Conservation (phyloP, 2,329 filamentous ascomycete species). For the Fusarium buxicola region DNA sequence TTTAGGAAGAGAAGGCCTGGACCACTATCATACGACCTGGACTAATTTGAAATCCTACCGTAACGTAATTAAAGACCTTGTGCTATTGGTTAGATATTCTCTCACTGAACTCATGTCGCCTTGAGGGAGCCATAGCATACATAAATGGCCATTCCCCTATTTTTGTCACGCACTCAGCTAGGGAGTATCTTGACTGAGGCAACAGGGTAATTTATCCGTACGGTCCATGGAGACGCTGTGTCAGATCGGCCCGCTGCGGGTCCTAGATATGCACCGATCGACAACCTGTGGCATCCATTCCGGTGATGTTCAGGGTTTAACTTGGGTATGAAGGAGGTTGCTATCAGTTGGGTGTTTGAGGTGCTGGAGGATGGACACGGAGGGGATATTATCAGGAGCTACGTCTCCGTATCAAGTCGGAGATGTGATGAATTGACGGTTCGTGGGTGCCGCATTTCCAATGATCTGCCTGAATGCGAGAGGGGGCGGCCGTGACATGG, state of each 20-base stretch:
- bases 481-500: neutral
- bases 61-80: neutral
- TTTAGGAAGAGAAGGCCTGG: too few species aligned
- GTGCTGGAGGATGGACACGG: conserved; percentile 9
- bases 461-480: conserved; percentile 2
- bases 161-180: too few species aligned
- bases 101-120: neutral
- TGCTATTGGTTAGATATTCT: too few species aligned
- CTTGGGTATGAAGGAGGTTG: neutral
- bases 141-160: too few species aligned
- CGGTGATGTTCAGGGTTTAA: conserved; percentile 25
- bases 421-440: conserved; percentile 15
- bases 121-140: conserved; percentile 10
- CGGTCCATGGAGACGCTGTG: conserved; percentile 23
- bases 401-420: conserved; percentile 8
- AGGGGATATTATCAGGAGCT: conserved; percentile 17
- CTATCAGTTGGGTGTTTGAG: conserved; percentile 10
- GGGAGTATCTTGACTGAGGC: too few species aligned
- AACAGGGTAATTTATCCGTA: too few species aligned
- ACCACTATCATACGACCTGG: too few species aligned
- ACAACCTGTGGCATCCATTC: conserved; percentile 38
- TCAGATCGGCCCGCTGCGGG: conserved; percentile 42
- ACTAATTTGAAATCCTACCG: too few species aligned
- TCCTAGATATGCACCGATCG: conserved; percentile 35
- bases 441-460: conserved; percentile 3